These are phyloP conservation scores for Paxillus ammoniavirescens DNA, from an alignment of 768 basidiomycete genomes.

Conservation along the genomic window DNA sequence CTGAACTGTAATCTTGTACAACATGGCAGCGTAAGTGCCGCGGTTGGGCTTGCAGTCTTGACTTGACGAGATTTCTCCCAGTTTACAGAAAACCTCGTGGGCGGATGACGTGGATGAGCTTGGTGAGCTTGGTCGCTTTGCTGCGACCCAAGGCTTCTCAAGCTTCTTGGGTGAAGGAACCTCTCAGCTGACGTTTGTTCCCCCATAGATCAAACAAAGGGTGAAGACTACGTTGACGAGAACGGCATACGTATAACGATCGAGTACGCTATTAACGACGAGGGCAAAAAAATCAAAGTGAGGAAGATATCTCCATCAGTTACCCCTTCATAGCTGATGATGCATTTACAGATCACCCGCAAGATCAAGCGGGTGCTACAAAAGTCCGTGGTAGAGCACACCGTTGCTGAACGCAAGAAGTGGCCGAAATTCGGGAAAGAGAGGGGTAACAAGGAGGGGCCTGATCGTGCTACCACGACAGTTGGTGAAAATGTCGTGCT, in stretches of 20 bases:
- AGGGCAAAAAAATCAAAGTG: constrained; percentile 95
- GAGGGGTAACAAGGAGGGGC: constrained; percentile 81
- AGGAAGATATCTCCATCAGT: constrained; percentile 1
- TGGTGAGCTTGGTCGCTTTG: constrained; percentile 37
- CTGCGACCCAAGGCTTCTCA: not conserved
- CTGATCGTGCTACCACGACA: constrained; percentile 91
- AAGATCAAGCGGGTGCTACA: constrained; percentile 84
- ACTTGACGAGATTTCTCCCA: too few relatives aligned
- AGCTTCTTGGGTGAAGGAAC: not conserved
- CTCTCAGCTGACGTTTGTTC: not conserved
- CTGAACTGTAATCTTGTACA: not conserved
- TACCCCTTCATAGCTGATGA: not conserved
- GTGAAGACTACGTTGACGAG: constrained; percentile 74
- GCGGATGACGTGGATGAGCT: constrained; percentile 85
- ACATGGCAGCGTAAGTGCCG: not conserved
- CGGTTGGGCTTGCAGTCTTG: not conserved
- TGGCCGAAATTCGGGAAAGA: constrained; percentile 96
- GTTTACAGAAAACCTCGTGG: constrained; percentile 68
- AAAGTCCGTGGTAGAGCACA: constrained; percentile 90
- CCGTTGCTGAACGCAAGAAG: constrained; percentile 88
- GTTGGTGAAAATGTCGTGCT: constrained; percentile 74
- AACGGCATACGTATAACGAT: constrained; percentile 86
- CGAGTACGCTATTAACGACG: constrained; percentile 83
- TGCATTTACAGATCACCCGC: constrained; percentile 67
- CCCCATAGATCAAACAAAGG: constrained; percentile 47